Evolutionary conservation across 805 yeast genomes (phyloP).

Genomic region (Ogataea corticis): DNA sequence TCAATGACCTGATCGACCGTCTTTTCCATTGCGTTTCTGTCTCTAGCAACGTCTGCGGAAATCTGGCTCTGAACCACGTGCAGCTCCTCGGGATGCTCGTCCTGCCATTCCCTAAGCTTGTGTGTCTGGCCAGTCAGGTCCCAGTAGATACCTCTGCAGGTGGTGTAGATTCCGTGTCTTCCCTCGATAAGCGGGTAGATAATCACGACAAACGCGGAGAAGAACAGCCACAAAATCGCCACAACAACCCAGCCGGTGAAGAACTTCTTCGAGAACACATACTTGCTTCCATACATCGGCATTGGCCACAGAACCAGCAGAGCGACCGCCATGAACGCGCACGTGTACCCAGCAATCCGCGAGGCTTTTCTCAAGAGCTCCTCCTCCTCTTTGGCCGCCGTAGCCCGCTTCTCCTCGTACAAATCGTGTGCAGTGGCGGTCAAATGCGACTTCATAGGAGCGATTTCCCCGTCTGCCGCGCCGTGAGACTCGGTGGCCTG

Average conservation of each 20-base stretch:
- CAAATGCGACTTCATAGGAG: slow-evolving; percentile 32
- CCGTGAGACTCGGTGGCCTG: slow-evolving; percentile 31
- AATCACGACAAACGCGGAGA: slow-evolving; percentile 61
- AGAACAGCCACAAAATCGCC: slow-evolving; percentile 78
- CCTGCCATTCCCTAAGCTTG: slow-evolving; percentile 77
- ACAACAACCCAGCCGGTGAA: slow-evolving; percentile 91
- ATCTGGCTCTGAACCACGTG: slow-evolving; percentile 75
- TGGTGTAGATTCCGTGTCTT: slow-evolving; percentile 59
- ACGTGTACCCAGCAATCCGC: slow-evolving; percentile 59
- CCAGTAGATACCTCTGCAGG: slow-evolving; percentile 82
- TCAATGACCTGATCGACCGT: slow-evolving; percentile 13
- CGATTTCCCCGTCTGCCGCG: slow-evolving; percentile 30
- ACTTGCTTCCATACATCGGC: slow-evolving; percentile 87
- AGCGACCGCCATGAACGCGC: slow-evolving; percentile 60
- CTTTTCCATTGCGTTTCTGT: slow-evolving; percentile 19
- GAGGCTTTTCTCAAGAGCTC: slow-evolving; percentile 54
- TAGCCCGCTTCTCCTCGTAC: slow-evolving; percentile 17
- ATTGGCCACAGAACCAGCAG: slow-evolving; percentile 84
- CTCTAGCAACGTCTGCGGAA: slow-evolving; percentile 39
- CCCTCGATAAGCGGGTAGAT: slow-evolving; percentile 77
- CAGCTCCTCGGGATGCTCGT: slow-evolving; percentile 66
- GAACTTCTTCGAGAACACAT: slow-evolving; percentile 71
- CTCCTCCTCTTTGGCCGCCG: slow-evolving; percentile 48
- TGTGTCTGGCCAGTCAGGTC: slow-evolving; percentile 73
- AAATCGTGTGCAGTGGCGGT: slow-evolving; percentile 30